phyloP scores from a whole-genome alignment of 2,329 filamentous ascomycete genomes.

The Aspergillus quadricinctus region DNA sequence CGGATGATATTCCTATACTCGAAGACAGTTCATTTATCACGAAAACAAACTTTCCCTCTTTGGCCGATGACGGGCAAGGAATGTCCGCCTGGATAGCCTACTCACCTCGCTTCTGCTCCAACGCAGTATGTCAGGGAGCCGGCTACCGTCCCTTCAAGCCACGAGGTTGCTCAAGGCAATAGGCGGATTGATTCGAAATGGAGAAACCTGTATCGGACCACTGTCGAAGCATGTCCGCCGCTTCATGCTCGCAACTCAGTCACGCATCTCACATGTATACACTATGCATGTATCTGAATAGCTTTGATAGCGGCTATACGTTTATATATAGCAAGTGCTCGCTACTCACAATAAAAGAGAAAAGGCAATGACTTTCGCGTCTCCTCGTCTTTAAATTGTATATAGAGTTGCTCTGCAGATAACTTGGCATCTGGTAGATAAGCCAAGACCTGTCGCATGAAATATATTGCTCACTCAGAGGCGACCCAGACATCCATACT shows the following conservation, averaged over 20 bases:
- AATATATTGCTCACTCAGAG: neutral
- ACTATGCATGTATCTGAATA: neutral
- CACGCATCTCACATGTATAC: neutral
- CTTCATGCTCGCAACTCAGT: neutral
- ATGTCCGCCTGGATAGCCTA: neutral
- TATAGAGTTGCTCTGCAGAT: no score
- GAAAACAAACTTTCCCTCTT: neutral
- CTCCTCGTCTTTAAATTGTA: neutral
- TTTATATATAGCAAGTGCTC: neutral
- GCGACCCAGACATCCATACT: neutral
- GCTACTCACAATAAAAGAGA: neutral
- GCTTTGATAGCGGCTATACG: neutral
- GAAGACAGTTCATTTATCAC: neutral
- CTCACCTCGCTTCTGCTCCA: neutral
- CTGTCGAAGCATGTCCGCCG: neutral
- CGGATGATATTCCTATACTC: constrained; percentile 22
- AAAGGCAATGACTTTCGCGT: no score
- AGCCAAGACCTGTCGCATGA: no score
- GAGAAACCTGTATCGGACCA: neutral
- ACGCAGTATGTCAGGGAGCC: neutral
- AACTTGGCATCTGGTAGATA: no score
- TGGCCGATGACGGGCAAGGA: neutral
- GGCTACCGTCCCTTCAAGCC: neutral
- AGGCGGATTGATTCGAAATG: neutral
- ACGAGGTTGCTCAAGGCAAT: neutral